phyloP scores from a whole-genome alignment of 1,284 basidiomycete species.

The Sutorius eximius region DNA sequence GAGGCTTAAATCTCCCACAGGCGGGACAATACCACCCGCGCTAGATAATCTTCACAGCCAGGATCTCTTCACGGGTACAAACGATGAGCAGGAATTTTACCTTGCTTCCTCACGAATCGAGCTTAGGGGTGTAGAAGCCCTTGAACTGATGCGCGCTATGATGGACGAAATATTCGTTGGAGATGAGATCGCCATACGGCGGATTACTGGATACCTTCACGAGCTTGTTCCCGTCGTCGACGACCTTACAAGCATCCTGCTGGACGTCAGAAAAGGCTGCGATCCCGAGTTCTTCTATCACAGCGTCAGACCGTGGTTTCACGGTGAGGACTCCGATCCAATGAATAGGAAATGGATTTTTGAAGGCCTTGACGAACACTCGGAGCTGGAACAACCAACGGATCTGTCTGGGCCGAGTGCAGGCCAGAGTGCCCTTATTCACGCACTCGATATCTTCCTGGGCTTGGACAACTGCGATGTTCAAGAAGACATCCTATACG shows the following conservation, averaged over 20 bases:
- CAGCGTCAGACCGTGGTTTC: slow-evolving; percentile 90
- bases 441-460: slow-evolving; percentile 88
- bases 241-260: slow-evolving; percentile 59
- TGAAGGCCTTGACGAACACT: slow-evolving; percentile 65
- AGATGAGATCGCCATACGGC: slow-evolving; percentile 72
- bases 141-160: slow-evolving; percentile 83
- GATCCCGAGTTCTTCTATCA: slow-evolving; percentile 84
- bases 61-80: slow-evolving; percentile 78
- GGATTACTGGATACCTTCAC: slow-evolving; percentile 74
- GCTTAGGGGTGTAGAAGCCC: slow-evolving; percentile 82
- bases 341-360: slow-evolving; percentile 73
- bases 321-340: slow-evolving; percentile 74
- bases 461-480: slow-evolving; percentile 65
- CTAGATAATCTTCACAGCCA: slow-evolving; percentile 61
- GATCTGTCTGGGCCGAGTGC: slow-evolving; percentile 87
- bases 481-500: slow-evolving; percentile 12
- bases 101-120: slow-evolving; percentile 90
- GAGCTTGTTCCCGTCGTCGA: slow-evolving; percentile 69
- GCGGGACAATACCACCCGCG: slow-evolving; percentile 27
- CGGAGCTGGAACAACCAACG: slow-evolving; percentile 49
- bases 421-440: slow-evolving; percentile 87
- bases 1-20: slow-evolving; percentile 43
- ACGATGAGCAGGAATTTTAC: slow-evolving; percentile 91
- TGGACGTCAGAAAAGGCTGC: slow-evolving; percentile 70
- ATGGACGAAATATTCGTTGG: slow-evolving; percentile 93